Evolutionary conservation across 768 basidiomycete genomes (phyloP).

Genomic region (Naganishia onofrii): DNA sequence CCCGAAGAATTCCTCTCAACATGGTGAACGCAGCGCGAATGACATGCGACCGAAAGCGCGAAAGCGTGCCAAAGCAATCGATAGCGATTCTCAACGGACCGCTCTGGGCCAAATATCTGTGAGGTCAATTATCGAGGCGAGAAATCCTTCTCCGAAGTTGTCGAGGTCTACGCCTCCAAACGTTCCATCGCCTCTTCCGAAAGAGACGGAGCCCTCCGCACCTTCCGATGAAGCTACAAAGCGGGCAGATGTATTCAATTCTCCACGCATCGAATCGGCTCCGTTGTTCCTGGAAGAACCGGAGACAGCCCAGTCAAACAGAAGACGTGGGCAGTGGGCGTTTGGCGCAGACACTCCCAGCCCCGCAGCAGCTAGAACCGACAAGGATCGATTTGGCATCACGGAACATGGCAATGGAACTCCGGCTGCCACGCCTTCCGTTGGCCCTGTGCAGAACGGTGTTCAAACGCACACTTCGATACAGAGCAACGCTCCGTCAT

Average conservation of each 20-base stretch:
- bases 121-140: background rate
- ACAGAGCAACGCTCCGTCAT: background rate
- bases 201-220: background rate
- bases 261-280: background rate
- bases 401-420: background rate
- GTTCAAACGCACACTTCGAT: background rate
- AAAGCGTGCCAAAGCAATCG: background rate
- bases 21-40: background rate
- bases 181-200: background rate
- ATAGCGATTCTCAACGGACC: background rate
- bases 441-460: background rate
- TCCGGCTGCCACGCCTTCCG: background rate
- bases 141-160: background rate
- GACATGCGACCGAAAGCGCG: conserved; percentile 5
- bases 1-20: background rate
- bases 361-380: background rate
- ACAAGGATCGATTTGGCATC: background rate
- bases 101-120: background rate
- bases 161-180: background rate
- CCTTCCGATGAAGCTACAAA: too few relatives aligned
- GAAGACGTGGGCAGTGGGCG: background rate
- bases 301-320: background rate
- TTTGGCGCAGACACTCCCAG: conserved; percentile 7
- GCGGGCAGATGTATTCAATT: background rate
- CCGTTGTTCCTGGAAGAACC: conserved; percentile 6